Base-by-base conservation (phyloP, 2,329 filamentous ascomycete species). In the Alternaria alternata region DNA sequence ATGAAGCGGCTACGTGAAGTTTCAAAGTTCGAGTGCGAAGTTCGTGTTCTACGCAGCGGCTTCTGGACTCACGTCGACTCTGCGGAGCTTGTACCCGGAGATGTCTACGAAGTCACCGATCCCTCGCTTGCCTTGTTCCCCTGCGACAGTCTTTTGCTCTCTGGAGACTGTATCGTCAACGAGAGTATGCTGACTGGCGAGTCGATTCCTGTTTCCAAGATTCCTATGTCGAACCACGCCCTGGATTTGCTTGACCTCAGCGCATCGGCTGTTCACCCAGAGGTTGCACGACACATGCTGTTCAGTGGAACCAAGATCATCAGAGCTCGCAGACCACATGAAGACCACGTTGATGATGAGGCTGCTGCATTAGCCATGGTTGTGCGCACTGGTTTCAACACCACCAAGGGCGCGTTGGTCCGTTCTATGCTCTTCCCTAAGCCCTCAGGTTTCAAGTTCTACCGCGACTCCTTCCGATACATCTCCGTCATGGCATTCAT, bases 401-500 rank as follows among this genome's bases (percentile, higher is more conserved):
- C 95, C 0, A 99, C 95, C 2, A 99, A 99, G 77, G 95, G 95
- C 24, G 92, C 95, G 9, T 83, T 99, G 18, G 93, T 99, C 60
- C 91, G 95, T 24, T 98, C 95, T 0, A 99, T 99, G 94, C 86
- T 99, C 38, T 99, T 99, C 75, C 96, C 95, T 0, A 99, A 99
- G 74, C 95, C 95, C 1, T 97, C 94, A 0, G 94, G 94, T 0
- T 99, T 99, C 86, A 98, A 96, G 73, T 99, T 99, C 76, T 99
- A 99, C 78, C 88, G 93, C 42, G 95, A 99, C 78, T 97, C 94
- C 0, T 99, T 99, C 81, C 89, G 94, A 22, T 99, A 99, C 77
- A 98, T 99, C 61, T 93, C 92, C 4, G 95, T 99, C 61, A 99
- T 99, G 95, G 94, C 87, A 6, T 81, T 89, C 42, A 89, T 99